Evolutionary conservation across 2,329 filamentous ascomycete genomes (phyloP).

Genomic region (Hypoxylon sp.): DNA sequence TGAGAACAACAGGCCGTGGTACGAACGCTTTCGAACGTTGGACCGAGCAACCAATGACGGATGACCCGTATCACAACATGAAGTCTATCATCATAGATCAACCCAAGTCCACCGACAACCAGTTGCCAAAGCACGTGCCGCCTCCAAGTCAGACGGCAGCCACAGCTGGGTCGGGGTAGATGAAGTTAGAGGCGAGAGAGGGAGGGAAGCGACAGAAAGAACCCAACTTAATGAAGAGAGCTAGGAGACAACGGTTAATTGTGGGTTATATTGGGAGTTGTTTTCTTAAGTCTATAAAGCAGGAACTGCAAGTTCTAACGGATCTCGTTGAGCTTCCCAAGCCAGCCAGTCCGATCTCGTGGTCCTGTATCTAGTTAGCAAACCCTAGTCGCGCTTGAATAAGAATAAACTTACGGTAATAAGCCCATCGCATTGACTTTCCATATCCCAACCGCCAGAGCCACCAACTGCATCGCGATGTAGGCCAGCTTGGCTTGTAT

Average conservation of each 20-base stretch:
- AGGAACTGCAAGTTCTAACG: conserved; percentile 75
- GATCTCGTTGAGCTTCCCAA: conserved; percentile 85
- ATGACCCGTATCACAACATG: conserved; percentile 42
- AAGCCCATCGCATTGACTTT: conserved; percentile 98
- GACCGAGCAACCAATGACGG: conserved; percentile 33
- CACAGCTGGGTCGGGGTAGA: conserved; percentile 38
- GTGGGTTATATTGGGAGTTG: conserved; percentile 16
- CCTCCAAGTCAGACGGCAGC: conserved; percentile 36
- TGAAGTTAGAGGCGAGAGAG: neutral
- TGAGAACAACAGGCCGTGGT: neutral
- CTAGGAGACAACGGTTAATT: neutral
- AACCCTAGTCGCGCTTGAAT: neutral
- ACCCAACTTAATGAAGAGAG: neutral
- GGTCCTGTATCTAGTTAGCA: conserved; percentile 71
- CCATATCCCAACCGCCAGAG: conserved; percentile 90
- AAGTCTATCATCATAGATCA: conserved; percentile 23
- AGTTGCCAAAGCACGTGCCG: neutral
- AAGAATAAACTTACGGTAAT: conserved; percentile 74
- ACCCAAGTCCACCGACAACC: neutral
- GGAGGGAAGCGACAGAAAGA: neutral
- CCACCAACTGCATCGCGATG: conserved; percentile 86
- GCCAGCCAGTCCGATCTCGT: conserved; percentile 98
- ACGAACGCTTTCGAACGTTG: conserved; percentile 31
- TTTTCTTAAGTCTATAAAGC: conserved; percentile 63
- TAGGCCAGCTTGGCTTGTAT: conserved; percentile 90